A percentile compares a stretch with the other conserved stretches of the same genome.
phyloP scores from a whole-genome alignment of 2,329 filamentous ascomycete genomes.

The Ophidiomyces ophidiicola region DNA sequence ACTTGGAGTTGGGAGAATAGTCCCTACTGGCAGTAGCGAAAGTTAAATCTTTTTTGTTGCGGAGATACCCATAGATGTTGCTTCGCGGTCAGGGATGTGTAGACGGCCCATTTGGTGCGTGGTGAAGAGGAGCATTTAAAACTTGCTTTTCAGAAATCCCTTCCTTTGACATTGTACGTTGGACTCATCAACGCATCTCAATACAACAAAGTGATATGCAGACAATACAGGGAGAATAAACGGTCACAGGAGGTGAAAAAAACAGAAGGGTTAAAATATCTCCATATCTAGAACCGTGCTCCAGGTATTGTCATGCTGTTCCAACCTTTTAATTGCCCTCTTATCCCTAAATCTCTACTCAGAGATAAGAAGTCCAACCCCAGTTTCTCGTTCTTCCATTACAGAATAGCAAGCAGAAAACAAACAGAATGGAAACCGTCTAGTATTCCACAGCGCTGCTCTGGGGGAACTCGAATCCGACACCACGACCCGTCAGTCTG shows the following conservation, averaged over 20 bases:
- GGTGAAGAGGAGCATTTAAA: not conserved
- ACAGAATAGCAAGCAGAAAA: conserved; percentile 9
- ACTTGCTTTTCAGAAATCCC: conserved; percentile 4
- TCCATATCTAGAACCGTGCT: conserved; percentile 11
- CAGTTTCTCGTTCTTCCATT: not conserved
- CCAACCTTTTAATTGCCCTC: conserved; percentile 10
- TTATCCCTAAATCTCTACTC: conserved; percentile 3
- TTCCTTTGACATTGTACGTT: conserved; percentile 10
- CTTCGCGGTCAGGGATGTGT: not conserved
- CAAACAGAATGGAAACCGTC: conserved; percentile 23
- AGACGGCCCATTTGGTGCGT: not conserved
- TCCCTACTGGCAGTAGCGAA: conserved; percentile 2
- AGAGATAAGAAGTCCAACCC: not conserved
- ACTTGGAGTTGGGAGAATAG: conserved; percentile 70
- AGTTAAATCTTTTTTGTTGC: not conserved
- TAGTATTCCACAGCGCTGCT: conserved; percentile 68
- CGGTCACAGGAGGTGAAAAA: conserved; percentile 4
- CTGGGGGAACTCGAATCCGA: conserved; percentile 98
- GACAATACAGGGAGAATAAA: conserved; percentile 10
- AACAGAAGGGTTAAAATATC: conserved; percentile 9
- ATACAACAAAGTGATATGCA: conserved; percentile 7
- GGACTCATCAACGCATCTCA: conserved; percentile 11
- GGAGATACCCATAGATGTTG: conserved; percentile 5
- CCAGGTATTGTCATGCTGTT: conserved; percentile 10
- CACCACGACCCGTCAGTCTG: conserved; percentile 87